phyloP scores from a whole-genome alignment of 2,329 filamentous ascomycete species.

The Byssoonygena ceratinophila region DNA sequence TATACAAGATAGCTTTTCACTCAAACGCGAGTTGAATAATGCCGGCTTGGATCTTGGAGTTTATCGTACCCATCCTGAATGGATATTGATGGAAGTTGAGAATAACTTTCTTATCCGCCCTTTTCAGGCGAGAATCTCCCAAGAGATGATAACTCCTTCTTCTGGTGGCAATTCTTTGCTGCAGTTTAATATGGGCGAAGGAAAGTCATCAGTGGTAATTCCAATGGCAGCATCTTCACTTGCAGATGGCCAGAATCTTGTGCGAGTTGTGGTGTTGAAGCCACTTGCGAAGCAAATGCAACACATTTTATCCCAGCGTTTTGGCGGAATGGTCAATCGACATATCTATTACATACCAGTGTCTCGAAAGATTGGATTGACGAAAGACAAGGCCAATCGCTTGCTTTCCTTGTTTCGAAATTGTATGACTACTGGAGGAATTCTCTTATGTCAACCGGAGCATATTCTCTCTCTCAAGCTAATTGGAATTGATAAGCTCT shows the following conservation, averaged over 20 bases:
- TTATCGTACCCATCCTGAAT: slow-evolving; percentile 44
- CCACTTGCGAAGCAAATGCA: slow-evolving; percentile 51
- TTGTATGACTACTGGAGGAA: slow-evolving; percentile 43
- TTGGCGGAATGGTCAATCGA: slow-evolving; percentile 46
- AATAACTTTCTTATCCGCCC: slow-evolving; percentile 50
- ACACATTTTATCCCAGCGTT: slow-evolving; percentile 42
- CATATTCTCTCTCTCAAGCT: slow-evolving; percentile 55
- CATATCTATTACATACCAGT: slow-evolving; percentile 49
- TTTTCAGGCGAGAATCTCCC: slow-evolving; percentile 49
- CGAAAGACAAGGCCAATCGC: slow-evolving; percentile 19
- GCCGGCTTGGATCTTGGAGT: slow-evolving; percentile 49
- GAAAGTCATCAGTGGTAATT: slow-evolving; percentile 57
- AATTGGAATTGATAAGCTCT: slow-evolving; percentile 46
- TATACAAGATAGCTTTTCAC: slow-evolving; percentile 16
- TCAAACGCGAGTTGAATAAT: slow-evolving; percentile 35
- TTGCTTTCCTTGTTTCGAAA: slow-evolving; percentile 36
- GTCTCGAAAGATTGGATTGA: slow-evolving; percentile 40
- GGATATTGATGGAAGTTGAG: slow-evolving; percentile 54
- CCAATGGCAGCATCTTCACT: slow-evolving; percentile 49
- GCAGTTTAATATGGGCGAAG: slow-evolving; percentile 60
- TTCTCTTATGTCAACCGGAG: slow-evolving; percentile 54
- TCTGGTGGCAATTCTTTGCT: slow-evolving; percentile 42
- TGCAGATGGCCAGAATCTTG: slow-evolving; percentile 41
- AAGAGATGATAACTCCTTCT: slow-evolving; percentile 44
- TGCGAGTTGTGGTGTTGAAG: slow-evolving; percentile 50